Base-by-base conservation (phyloP, 345 rosid species). In the Eucalyptus tenuipes region DNA sequence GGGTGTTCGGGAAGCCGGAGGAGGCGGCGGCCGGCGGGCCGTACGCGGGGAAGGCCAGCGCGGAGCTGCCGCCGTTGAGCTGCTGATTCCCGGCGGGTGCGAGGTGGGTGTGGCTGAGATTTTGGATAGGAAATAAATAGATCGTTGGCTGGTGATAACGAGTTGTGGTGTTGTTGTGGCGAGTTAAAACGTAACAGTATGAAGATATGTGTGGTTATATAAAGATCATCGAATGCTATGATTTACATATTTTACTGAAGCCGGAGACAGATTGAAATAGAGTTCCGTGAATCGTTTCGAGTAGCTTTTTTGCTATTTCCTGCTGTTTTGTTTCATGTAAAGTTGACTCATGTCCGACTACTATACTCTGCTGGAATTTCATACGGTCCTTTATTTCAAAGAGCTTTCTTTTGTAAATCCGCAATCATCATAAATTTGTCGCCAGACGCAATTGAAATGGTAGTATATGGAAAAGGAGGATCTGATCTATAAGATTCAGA, bases 1-100 rank as follows among this genome's bases (percentile, higher is more conserved):
- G 92, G 85, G 89, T 89, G 86, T 95, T 95, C 87, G 57, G 86
- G 88, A 88, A 80, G 57, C 27, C 25, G 44, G 90, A 49, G 40
- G 33, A 75, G 82, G 81, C 8, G 81, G 5, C 57, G 5, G 57
- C 57, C 25, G 25, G 81, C 7, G 81, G 33, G 33, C 81, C 47
- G 5, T 29, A 71, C 10, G 49, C 79, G n/a, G 15, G 59, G 86
- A 87, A 27, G 88, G 71, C 42, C 24, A 42, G 47, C 29, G 68
- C 90, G 14, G 87, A 91, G 24, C 90, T 88, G 47, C 92, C 93
- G 53, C 85, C 90, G 11, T 88, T 89, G 91, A 86, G 88, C 68
- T 91, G 93, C 88, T 91, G 90, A 91, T 59, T 40, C 50, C 27
- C 48, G 29, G 59, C 45, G 29, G 84, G 84, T 10, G 47, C 7